Conservation (phyloP, 129 eudicot species). For the Oenanthe sinensis region DNA sequence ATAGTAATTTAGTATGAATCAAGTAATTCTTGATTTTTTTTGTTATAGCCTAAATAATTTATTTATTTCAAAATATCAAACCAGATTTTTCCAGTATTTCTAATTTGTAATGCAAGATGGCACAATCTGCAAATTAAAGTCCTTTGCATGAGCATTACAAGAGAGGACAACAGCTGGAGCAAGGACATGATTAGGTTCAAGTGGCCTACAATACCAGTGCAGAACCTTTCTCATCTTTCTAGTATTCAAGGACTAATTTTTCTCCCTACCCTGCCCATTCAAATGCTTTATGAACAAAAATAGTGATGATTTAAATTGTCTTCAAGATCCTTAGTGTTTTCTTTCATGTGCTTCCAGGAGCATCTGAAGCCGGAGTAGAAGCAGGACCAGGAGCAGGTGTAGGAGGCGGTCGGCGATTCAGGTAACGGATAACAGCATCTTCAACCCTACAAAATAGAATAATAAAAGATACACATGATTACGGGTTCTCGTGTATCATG, state of each 20-base stretch:
- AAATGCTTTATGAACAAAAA: not conserved
- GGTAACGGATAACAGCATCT: slow-evolving; percentile 89
- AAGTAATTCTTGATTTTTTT: too few species aligned
- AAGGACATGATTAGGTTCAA: not conserved
- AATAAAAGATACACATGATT: not conserved
- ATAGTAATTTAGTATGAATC: not conserved
- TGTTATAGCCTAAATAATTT: not conserved
- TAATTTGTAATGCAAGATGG: not conserved
- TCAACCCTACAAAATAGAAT: slow-evolving; percentile 59
- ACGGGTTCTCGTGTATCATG: not conserved
- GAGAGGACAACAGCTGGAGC: not conserved
- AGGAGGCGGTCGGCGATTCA: slow-evolving; percentile 58
- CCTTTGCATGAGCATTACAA: slow-evolving; percentile 3
- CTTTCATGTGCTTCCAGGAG: slow-evolving; percentile 49
- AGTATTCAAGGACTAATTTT: slow-evolving; percentile 8
- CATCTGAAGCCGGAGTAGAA: slow-evolving; percentile 13
- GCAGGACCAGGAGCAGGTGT: not conserved
- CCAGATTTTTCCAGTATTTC: not conserved
- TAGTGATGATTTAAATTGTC: not conserved
- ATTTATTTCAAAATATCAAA: not conserved
- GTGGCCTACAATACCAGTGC: not conserved
- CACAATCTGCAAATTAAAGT: not conserved
- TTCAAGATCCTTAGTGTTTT: not conserved
- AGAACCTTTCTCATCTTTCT: slow-evolving; percentile 9
- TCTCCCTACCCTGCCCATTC: not conserved